phyloP scores from a whole-genome alignment of 345 rosid species.

The Psidium guajava region DNA sequence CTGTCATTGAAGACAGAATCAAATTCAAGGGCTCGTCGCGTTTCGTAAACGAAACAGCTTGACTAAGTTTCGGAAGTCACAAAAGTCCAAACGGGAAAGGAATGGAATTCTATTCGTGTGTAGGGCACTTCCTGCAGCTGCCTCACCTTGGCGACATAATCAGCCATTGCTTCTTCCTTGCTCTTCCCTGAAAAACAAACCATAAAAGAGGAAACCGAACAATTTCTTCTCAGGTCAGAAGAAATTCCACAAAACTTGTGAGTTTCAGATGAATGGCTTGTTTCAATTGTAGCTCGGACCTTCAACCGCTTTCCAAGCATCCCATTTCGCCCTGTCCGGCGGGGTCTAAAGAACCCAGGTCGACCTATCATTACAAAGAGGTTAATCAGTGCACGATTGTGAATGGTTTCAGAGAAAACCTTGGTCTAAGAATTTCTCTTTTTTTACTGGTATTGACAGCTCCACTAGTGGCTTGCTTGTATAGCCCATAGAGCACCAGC shows the following conservation, averaged over 20 bases:
- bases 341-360: slow-evolving; percentile 12
- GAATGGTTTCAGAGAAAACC: background rate
- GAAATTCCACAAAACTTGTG: background rate
- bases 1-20: background rate
- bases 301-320: slow-evolving; percentile 27
- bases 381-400: background rate
- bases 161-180: slow-evolving; percentile 20
- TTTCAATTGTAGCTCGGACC: background rate
- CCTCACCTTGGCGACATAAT: slow-evolving; percentile 18
- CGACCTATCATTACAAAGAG: slow-evolving; percentile 4
- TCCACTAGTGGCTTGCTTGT: slow-evolving; percentile 21
- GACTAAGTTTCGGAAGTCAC: background rate
- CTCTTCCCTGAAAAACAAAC: slow-evolving; percentile 6
- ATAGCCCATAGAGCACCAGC: slow-evolving; percentile 19
- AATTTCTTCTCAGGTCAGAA: background rate
- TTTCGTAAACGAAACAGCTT: background rate
- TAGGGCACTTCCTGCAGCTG: slow-evolving; percentile 7
- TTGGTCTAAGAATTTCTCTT: background rate
- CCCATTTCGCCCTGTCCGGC: slow-evolving; percentile 22
- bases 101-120: background rate
- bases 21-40: background rate
- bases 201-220: background rate
- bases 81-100: background rate
- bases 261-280: background rate
- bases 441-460: slow-evolving; percentile 7